Evolutionary conservation across 192 early-diverging fungal genomes (phyloP), one percentile per base, ranked within the genome.

Genomic region (Coemansia brasiliensis): DNA sequence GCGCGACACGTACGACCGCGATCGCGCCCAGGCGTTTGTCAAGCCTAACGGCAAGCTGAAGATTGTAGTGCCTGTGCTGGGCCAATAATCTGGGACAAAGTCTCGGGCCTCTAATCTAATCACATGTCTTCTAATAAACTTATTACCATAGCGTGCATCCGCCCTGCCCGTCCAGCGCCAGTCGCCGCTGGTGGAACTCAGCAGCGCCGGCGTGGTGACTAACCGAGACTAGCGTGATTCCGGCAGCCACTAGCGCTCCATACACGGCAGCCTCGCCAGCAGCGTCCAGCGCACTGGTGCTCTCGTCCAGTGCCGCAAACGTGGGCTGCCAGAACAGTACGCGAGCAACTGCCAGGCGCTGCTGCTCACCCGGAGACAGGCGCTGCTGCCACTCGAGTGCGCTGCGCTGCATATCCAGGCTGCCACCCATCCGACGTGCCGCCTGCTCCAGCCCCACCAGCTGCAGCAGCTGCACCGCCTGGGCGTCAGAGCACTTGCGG

Each of bases 201-300:
- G 66, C 58, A 39, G 89, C 55, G 12, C 61, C 59, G 8, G 77
- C 63, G 39, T 92, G 84, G 57, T 99, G 96, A 4, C 88, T 90
- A 20, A 99, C 89, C 11, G 94, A 93, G n/a, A 98, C 85, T 6
- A 93, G 69, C 1, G 95, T 94, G 56, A 95, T 90, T 1, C 85
- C 87, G 3, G 78, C 60, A 26, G 86, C 73, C 38, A 85, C 82
- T 21, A 85, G 72, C 12, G 74, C 61, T 16, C 65, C 74, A 65
- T 90, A 93, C 37, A 90, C 73, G 21, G 61, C 52, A 2, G 57
- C 53, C 55, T 85, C 86, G 0, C 83, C 73, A 0, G 17, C 57
- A 2, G 55, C 63, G 48, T 90, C 88, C 60, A 92, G 78, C 5
- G 86, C 74, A 43, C 88, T 85, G 4, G 87, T 88, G 39, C 84